These are phyloP conservation scores for Fusarium sp. DNA, from an alignment of 2,329 filamentous ascomycete species.

Conservation along the genomic window DNA sequence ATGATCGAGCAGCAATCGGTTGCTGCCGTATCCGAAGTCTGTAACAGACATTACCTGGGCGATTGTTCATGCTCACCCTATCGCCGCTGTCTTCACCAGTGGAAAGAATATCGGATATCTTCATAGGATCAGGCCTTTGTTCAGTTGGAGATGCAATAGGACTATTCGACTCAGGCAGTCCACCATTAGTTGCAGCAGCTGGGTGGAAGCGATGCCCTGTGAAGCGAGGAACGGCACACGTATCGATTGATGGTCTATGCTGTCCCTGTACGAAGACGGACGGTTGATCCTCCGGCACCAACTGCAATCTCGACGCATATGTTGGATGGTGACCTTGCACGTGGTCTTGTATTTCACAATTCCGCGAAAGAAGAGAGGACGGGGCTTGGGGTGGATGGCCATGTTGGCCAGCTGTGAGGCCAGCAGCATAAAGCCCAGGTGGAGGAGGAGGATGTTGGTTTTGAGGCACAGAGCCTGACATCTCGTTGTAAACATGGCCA, in stretches of 20 bases:
- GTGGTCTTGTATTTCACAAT: conserved; percentile 6
- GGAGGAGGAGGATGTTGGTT: conserved; percentile 32
- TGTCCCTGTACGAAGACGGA: conserved; percentile 12
- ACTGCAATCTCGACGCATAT: conserved; percentile 13
- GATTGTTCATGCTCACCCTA: conserved; percentile 1
- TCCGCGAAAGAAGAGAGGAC: not conserved
- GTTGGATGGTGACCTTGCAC: conserved; percentile 24
- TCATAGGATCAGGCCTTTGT: conserved; percentile 41
- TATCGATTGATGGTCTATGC: conserved; percentile 10
- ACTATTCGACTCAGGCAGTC: conserved; percentile 7
- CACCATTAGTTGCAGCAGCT: not conserved
- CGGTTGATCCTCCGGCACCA: conserved; percentile 11
- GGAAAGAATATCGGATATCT: conserved; percentile 40
- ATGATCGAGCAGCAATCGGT: conserved; percentile 81
- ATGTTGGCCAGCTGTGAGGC: conserved; percentile 20
- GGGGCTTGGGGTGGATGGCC: conserved; percentile 12
- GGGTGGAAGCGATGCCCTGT: conserved; percentile 17
- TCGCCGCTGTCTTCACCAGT: not conserved
- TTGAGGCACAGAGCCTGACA: conserved; percentile 29
- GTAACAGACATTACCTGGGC: conserved; percentile 44
- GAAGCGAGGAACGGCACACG: not conserved
- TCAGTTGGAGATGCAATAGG: conserved; percentile 29
- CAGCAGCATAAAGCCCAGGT: conserved; percentile 14
- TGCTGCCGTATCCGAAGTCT: conserved; percentile 75
- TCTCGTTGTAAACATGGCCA: conserved; percentile 28